Evolutionary conservation across 371 early-diverging fungal species (phyloP).

Genomic region (Mortierella polycephala): DNA sequence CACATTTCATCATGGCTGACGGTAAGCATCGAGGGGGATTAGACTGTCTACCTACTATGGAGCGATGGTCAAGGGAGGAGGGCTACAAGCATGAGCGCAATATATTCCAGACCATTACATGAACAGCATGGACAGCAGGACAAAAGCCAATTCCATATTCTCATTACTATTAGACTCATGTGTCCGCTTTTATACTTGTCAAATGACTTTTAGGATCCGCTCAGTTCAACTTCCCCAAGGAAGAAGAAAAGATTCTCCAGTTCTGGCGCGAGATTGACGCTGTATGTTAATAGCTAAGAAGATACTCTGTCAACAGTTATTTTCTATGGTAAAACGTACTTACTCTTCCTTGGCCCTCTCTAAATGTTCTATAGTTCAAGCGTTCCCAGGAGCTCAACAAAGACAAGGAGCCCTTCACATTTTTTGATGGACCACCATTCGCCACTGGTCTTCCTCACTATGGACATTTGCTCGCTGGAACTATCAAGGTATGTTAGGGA

Average conservation of each 20-base stretch:
- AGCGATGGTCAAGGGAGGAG: neutral
- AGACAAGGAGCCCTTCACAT: slow-evolving; percentile 88
- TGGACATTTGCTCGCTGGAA: slow-evolving; percentile 99
- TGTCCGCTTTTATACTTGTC: neutral
- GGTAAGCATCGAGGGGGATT: slow-evolving; percentile 25
- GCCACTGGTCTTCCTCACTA: slow-evolving; percentile 99
- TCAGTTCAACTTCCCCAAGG: slow-evolving; percentile 87
- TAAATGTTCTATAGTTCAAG: slow-evolving; percentile 71
- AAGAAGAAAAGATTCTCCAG: slow-evolving; percentile 95
- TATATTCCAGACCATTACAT: neutral
- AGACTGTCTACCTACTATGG: too few species aligned
- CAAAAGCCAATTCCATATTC: neutral
- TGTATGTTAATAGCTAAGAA: slow-evolving; percentile 18
- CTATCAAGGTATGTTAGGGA: slow-evolving; percentile 88
- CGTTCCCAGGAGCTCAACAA: slow-evolving; percentile 93
- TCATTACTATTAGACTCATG: neutral
- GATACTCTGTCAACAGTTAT: neutral
- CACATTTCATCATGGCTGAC: slow-evolving; percentile 48
- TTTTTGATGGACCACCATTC: slow-evolving; percentile 99
- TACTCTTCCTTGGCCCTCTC: neutral
- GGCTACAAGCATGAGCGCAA: neutral
- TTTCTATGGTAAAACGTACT: neutral
- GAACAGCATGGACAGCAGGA: neutral
- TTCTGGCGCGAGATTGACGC: slow-evolving; percentile 99
- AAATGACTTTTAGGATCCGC: slow-evolving; percentile 34